Evolutionary conservation across 1,139 yeast species (phyloP), one percentile per base, ranked within the genome.

Genomic region (Lodderomyces oxycetoniae): DNA sequence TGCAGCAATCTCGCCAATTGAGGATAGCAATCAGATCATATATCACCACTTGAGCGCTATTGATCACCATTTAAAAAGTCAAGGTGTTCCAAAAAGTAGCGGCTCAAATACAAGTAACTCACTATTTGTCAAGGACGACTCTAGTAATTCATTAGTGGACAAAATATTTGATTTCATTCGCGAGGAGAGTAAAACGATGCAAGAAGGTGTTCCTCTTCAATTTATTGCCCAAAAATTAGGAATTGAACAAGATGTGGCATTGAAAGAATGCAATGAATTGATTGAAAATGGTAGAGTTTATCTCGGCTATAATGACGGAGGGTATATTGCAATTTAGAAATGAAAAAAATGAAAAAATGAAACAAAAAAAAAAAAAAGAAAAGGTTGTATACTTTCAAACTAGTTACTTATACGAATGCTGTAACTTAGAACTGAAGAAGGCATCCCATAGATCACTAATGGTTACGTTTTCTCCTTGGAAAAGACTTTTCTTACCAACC

Each of bases 11-110:
- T 70, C 71, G 22, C 73, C 70, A 34, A 63, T 88, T 10, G 67
- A 66, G 6, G 89, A 85, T 50, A 81, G 74, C 53, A 86, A 87
- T 53, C 84, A 83, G 50, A 77, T 88, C 14, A 53, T 83, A 23
- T 81, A 85, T 48, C 96, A 89, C 55, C 77, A 78, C 47, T 62
- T 89, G 37, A 77, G 79, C 43, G 91, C 91, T 4, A 75, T 85
- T 33, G 67, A 74, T 40, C 68, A 73, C 36, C 89, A 81, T 49
- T 55, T 74, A 39, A 71, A 67, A 37, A 68, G 74, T n/a, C 75
- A 71, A 41, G 75, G 72, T 5, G 53, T 57, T 20, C 37, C 49
- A 13, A 34, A 26, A 17, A 12, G 30, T 3, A 16, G 28, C n/a
- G 32, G 26, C 26, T 19, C 33, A 13, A 15, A 22, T n/a, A 16